A percentile compares a stretch with the other conserved stretches of the same genome.
Evolutionary conservation across 129 eudicot species (phyloP).

Genomic region (Flaveria linearis): DNA sequence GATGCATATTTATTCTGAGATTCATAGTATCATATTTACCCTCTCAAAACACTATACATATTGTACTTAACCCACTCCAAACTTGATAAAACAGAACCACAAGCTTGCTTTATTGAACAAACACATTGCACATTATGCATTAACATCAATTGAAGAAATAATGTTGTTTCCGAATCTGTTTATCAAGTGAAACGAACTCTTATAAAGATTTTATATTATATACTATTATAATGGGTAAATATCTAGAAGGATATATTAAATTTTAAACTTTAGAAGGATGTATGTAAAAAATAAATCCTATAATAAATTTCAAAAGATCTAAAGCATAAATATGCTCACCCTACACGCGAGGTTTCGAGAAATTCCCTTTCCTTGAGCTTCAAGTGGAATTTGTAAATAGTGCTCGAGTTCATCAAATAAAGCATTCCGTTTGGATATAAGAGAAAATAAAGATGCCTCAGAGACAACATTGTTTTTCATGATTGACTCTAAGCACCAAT

Average conservation of each 20-base stretch:
- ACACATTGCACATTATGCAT: neutral
- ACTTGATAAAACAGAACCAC: neutral
- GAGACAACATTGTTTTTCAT: slow-evolving; percentile 58
- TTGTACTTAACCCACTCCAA: neutral
- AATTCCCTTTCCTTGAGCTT: slow-evolving; percentile 53
- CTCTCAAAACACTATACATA: neutral
- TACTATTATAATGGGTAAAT: slow-evolving; percentile 1
- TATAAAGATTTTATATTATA: neutral
- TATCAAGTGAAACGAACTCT: neutral
- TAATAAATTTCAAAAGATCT: neutral
- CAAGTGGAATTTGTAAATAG: slow-evolving; percentile 44
- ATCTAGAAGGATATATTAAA: neutral
- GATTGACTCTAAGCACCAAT: slow-evolving; percentile 72
- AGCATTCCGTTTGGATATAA: slow-evolving; percentile 59
- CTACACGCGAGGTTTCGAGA: slow-evolving; percentile 62
- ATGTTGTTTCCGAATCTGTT: neutral
- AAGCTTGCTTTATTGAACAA: slow-evolving; percentile 5
- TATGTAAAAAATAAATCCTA: neutral
- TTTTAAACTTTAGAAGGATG: neutral
- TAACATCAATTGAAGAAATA: neutral
- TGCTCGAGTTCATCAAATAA: slow-evolving; percentile 68
- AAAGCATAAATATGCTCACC: slow-evolving; percentile 47
- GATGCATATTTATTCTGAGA: neutral
- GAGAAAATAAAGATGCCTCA: slow-evolving; percentile 61
- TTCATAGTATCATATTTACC: neutral